Conservation (phyloP, 306 rosid genomes). For the Acacia melanoxylon region DNA sequence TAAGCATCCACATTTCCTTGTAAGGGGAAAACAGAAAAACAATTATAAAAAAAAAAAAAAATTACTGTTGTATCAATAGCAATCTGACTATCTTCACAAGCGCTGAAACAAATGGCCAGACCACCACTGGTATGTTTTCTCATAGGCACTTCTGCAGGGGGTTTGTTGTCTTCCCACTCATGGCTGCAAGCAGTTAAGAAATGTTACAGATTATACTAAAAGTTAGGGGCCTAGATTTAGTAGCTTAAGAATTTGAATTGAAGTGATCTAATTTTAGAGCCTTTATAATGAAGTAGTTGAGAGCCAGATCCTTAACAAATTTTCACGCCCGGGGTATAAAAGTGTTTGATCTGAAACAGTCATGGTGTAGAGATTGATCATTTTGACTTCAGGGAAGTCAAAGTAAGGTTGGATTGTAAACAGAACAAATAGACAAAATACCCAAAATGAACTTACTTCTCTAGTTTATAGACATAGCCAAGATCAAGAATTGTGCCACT, state of each 20-base stretch:
- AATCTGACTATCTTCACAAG: conserved; percentile 63
- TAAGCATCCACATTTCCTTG: neutral
- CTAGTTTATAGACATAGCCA: conserved; percentile 28
- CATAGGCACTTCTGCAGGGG: conserved; percentile 43
- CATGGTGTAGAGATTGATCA: neutral
- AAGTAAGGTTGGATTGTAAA: conserved; percentile 16
- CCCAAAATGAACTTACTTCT: conserved; percentile 33
- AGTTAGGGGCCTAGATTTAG: neutral
- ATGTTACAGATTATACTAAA: neutral
- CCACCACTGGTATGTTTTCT: conserved; percentile 62
- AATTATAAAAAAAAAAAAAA: neutral
- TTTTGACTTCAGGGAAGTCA: conserved; percentile 34
- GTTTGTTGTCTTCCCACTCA: conserved; percentile 36
- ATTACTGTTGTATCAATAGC: conserved; percentile 68
- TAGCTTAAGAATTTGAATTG: neutral
- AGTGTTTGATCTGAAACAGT: neutral
- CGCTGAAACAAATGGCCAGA: conserved; percentile 62
- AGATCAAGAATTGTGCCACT: conserved; percentile 86
- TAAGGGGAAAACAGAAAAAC: neutral
- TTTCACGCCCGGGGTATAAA: neutral
- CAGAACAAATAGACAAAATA: conserved; percentile 34
- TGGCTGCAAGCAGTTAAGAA: conserved; percentile 33
- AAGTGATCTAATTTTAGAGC: neutral
- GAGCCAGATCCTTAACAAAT: neutral
- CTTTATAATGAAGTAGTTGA: neutral